These are phyloP conservation scores for Plasmodium billcollinsi DNA, from an alignment of 169 alveolate species.

Conservation along the genomic window DNA sequence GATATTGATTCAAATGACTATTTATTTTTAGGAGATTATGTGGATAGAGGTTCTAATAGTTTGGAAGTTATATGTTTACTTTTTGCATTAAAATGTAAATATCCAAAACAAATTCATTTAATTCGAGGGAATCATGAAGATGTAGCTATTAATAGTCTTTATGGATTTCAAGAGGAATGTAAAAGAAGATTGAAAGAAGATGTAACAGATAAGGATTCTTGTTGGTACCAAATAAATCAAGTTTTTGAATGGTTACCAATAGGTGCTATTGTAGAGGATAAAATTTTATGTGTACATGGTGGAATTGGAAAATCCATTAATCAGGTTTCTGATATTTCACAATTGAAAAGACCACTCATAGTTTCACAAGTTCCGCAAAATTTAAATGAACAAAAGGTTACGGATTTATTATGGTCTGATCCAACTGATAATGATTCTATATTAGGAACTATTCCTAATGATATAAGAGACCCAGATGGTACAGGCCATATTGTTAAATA, in stretches of 20 bases:
- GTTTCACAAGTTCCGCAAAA: conserved; percentile 95
- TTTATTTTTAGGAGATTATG: conserved; percentile 98
- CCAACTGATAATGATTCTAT: conserved; percentile 99
- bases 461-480: conserved; percentile 99
- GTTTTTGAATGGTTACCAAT: conserved; percentile 99
- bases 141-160: conserved; percentile 97
- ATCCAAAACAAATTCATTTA: conserved; percentile 98
- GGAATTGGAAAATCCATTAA: conserved; percentile 97
- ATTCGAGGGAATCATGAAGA: conserved; percentile 99
- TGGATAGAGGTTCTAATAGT: conserved; percentile 98
- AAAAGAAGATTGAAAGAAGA: conserved; percentile 97
- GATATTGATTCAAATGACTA: conserved; percentile 98
- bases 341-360: conserved; percentile 94
- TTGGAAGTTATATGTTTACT: conserved; percentile 94
- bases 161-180: conserved; percentile 99
- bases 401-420: conserved; percentile 94
- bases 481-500: conserved; percentile 99
- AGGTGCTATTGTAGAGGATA: conserved; percentile 98
- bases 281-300: conserved; percentile 99
- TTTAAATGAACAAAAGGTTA: conserved; percentile 88
- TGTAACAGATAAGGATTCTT: conserved; percentile 94
- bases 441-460: conserved; percentile 98
- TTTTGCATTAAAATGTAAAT: conserved; percentile 96
- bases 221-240: conserved; percentile 95
- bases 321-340: conserved; percentile 92